phyloP scores from a whole-genome alignment of 2,329 filamentous ascomycete species.

The Diaporthe citrichinensis region DNA sequence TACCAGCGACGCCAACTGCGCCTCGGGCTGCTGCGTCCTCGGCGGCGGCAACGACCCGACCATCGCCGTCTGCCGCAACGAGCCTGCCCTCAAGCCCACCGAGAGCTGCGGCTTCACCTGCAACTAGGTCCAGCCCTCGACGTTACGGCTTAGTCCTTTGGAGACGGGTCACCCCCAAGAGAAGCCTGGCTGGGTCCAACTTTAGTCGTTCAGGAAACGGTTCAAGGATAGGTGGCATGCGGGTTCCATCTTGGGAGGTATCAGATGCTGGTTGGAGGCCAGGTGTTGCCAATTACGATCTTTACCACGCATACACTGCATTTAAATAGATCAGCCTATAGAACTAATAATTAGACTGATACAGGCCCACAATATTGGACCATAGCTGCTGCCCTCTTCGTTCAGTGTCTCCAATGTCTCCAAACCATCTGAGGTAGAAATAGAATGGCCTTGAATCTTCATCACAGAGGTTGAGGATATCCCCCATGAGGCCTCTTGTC shows the following conservation, averaged over 20 bases:
- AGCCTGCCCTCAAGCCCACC: background rate
- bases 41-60: slow-evolving; percentile 1
- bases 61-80: slow-evolving; percentile 29
- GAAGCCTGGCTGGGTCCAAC: background rate
- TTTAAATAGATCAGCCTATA: background rate
- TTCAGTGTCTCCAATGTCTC: background rate
- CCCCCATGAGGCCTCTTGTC: too few species aligned
- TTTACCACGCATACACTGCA: background rate
- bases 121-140: background rate
- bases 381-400: background rate
- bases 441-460: too few species aligned
- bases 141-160: rapidly evolving
- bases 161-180: rapidly evolving
- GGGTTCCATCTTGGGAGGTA: too few species aligned
- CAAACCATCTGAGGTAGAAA: too few species aligned
- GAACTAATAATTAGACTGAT: background rate
- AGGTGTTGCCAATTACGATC: slow-evolving; percentile 18
- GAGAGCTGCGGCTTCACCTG: slow-evolving; percentile 13
- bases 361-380: background rate
- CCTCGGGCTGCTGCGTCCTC: slow-evolving; percentile 12
- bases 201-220: background rate
- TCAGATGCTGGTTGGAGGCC: background rate
- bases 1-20: slow-evolving; percentile 30
- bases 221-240: too few species aligned
- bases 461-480: too few species aligned